phyloP scores from a whole-genome alignment of 495 filamentous ascomycete genomes.

The Penicillium paxilli region DNA sequence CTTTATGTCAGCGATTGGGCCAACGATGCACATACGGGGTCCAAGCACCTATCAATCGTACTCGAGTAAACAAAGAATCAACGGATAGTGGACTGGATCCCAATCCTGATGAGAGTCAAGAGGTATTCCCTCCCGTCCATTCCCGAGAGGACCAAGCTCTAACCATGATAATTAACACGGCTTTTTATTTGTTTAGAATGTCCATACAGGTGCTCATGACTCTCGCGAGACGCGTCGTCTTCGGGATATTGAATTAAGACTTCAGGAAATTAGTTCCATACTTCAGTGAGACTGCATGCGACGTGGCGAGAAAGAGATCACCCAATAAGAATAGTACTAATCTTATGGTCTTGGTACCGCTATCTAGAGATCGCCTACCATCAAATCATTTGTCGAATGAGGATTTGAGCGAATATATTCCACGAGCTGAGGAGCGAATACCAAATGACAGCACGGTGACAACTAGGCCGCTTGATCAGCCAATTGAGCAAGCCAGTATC shows the following conservation, averaged over 20 bases:
- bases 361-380: slow-evolving; percentile 9
- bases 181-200: not conserved
- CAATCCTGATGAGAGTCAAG: not conserved
- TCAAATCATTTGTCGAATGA: not conserved
- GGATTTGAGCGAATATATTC: not conserved
- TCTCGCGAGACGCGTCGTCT: slow-evolving; percentile 6
- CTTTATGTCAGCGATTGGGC: slow-evolving; percentile 35
- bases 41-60: slow-evolving; percentile 6
- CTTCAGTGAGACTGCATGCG: slow-evolving; percentile 14
- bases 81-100: not conserved
- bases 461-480: not conserved
- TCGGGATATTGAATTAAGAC: slow-evolving; percentile 24
- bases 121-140: not conserved
- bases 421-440: not conserved
- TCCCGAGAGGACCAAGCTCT: not conserved
- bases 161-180: not conserved
- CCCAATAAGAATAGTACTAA: not conserved
- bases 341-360: not conserved
- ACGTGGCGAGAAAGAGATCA: not conserved
- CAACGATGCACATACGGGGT: slow-evolving; percentile 34
- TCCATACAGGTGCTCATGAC: not conserved
- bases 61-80: not conserved
- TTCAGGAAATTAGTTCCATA: slow-evolving; percentile 22
- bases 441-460: not conserved
- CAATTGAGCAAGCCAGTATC: not conserved